phyloP scores from a whole-genome alignment of 1,284 basidiomycete genomes.

The Phellopilus nigrolimitatus region DNA sequence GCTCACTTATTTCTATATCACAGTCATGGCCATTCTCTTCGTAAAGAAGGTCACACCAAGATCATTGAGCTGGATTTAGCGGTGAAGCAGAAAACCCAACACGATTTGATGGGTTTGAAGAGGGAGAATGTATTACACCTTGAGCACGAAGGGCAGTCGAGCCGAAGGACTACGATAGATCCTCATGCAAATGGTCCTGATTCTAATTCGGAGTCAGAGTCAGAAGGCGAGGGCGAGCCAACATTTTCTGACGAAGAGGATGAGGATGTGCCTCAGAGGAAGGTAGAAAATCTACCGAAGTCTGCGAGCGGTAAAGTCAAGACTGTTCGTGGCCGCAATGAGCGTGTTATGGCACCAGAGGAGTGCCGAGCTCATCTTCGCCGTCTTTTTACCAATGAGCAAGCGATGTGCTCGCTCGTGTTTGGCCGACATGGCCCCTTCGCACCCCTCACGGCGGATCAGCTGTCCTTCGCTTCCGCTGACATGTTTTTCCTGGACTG shows the following conservation, averaged over 20 bases:
- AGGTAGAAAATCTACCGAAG: slow-evolving; percentile 42
- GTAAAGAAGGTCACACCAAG: slow-evolving; percentile 93
- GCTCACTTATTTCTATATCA: neutral
- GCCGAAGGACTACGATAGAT: slow-evolving; percentile 3
- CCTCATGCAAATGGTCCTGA: slow-evolving; percentile 35
- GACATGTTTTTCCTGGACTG: slow-evolving; percentile 99
- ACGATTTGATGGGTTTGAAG: slow-evolving; percentile 49
- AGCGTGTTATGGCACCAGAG: slow-evolving; percentile 85
- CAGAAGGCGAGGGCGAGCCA: slow-evolving; percentile 34
- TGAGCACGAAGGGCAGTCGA: slow-evolving; percentile 35
- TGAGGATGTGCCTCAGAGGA: slow-evolving; percentile 33
- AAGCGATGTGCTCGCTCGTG: slow-evolving; percentile 77
- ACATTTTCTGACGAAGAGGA: slow-evolving; percentile 46
- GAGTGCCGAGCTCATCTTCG: slow-evolving; percentile 95
- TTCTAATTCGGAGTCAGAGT: slow-evolving; percentile 40
- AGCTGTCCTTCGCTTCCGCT: slow-evolving; percentile 67
- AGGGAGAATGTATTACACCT: slow-evolving; percentile 69
- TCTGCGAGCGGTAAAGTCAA: slow-evolving; percentile 79
- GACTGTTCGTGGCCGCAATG: slow-evolving; percentile 71
- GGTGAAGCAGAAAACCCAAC: slow-evolving; percentile 70
- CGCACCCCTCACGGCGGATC: slow-evolving; percentile 50
- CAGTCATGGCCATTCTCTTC: slow-evolving; percentile 82
- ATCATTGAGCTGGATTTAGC: slow-evolving; percentile 91
- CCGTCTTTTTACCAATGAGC: slow-evolving; percentile 82
- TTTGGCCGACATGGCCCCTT: slow-evolving; percentile 93